These are phyloP conservation scores for Xylaria sp. DNA, from an alignment of 2,329 filamentous ascomycete genomes.

Conservation along the genomic window DNA sequence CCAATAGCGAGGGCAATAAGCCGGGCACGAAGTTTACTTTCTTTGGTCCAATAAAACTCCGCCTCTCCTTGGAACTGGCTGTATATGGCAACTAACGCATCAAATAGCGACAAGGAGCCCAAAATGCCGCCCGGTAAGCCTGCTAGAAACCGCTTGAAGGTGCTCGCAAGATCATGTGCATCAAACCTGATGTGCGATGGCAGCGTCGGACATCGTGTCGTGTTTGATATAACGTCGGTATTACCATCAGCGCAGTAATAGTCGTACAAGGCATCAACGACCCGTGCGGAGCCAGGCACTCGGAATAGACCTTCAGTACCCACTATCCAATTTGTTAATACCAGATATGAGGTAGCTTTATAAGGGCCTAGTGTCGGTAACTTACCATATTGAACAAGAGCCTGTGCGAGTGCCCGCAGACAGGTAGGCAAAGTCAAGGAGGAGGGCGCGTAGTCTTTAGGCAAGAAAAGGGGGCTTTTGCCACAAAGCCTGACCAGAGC, in stretches of 20 bases:
- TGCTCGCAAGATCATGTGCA: slow-evolving; percentile 69
- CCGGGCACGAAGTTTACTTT: slow-evolving; percentile 63
- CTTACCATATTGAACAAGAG: slow-evolving; percentile 65
- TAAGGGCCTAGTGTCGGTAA: not conserved
- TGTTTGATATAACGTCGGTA: slow-evolving; percentile 58
- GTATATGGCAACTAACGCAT: slow-evolving; percentile 66
- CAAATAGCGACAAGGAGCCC: slow-evolving; percentile 65
- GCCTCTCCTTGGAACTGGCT: slow-evolving; percentile 58
- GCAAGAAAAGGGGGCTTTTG: slow-evolving; percentile 65
- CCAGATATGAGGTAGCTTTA: too few species aligned
- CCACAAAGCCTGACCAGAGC: slow-evolving; percentile 68
- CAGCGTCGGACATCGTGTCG: slow-evolving; percentile 63
- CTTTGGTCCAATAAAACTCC: slow-evolving; percentile 58
- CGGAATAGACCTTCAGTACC: slow-evolving; percentile 66
- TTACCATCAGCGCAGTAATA: slow-evolving; percentile 64
- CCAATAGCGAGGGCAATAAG: slow-evolving; percentile 68
- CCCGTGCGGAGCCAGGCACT: slow-evolving; percentile 62
- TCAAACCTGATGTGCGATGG: slow-evolving; percentile 64
- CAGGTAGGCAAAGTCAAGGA: slow-evolving; percentile 67
- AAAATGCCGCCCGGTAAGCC: slow-evolving; percentile 70
- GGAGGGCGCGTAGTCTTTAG: slow-evolving; percentile 61
- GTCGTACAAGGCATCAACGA: slow-evolving; percentile 64
- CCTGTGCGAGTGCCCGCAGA: slow-evolving; percentile 68
- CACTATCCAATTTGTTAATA: slow-evolving; percentile 37
- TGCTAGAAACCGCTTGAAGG: slow-evolving; percentile 69